Conservation (phyloP, 192 early-diverging fungal genomes). For the Phycomyces nitens region DNA sequence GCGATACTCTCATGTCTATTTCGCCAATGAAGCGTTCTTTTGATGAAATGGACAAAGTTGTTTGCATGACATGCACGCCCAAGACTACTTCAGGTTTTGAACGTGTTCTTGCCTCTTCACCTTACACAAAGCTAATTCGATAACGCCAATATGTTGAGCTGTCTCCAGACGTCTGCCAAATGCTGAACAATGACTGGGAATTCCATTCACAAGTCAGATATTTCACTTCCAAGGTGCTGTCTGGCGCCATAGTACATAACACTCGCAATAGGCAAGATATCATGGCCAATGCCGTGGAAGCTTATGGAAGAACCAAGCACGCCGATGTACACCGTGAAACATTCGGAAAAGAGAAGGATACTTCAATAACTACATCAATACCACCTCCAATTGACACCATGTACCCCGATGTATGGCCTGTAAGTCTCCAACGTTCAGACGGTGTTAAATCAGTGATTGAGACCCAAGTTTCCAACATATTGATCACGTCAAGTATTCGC, state of each 20-base stretch:
- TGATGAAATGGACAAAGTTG: constrained; percentile 1
- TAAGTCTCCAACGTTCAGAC: constrained; percentile 3
- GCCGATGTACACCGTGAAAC: constrained; percentile 23
- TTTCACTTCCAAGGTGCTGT: constrained; percentile 19
- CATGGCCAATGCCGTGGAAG: constrained; percentile 25
- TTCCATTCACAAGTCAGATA: constrained; percentile 21
- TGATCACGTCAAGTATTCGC: constrained; percentile 28
- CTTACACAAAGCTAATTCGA: constrained; percentile 6
- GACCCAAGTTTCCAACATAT: constrained; percentile 23
- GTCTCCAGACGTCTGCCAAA: background rate
- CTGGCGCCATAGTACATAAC: constrained; percentile 26
- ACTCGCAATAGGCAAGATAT: constrained; percentile 15
- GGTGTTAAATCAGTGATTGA: constrained; percentile 20
- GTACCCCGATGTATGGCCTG: constrained; percentile 28
- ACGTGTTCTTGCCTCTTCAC: constrained; percentile 12
- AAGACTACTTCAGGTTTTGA: constrained; percentile 6
- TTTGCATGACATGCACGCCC: constrained; percentile 14
- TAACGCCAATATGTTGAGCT: constrained; percentile 12
- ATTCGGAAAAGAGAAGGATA: constrained; percentile 15
- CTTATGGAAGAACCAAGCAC: constrained; percentile 20
- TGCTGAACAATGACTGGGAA: constrained; percentile 32
- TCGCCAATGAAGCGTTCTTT: background rate
- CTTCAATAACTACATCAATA: constrained; percentile 14
- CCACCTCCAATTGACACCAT: constrained; percentile 5
- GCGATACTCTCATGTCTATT: background rate